Base-by-base conservation (phyloP, 2,329 filamentous ascomycete species). In the Phaeosphaeria sp. region DNA sequence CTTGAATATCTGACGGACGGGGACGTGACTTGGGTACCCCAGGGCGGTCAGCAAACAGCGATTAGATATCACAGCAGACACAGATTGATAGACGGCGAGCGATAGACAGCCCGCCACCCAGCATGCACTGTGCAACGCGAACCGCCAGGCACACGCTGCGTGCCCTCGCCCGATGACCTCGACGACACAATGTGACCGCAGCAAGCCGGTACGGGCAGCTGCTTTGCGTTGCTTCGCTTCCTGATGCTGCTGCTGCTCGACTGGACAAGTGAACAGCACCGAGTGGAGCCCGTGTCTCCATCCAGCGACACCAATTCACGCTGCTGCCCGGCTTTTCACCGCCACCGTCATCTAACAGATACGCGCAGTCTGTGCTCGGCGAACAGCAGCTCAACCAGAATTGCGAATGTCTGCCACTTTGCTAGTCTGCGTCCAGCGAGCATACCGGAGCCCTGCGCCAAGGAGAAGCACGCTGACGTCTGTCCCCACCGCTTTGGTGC, bases 381-480 rank as follows among this genome's bases (percentile, higher is more conserved):
- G 48, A 55, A 43, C 40, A 43, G 40, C 40, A 43, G 40, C 30
- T 36, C 30, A 36, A 36, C 30, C 30, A 36, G 30, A 36, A 36
- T 13, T 36, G 30, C 11, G 30, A 36, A 36, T 44, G 42, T n/a
- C 42, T 13, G n/a, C n/a, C n/a, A n/a, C n/a, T 22, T 18, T 44
- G 42, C 42, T 44, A 44, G 50, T 45, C 59, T 53, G 46, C 56
- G 59, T 53, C 51, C 55, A 52, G 50, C 50, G 51, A 57, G 56
- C 63, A 66, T 43, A 40, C 43, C 42, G 47, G 52, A 51, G 43
- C 20, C 30, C 43, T 54, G 57, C 43, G 57, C 59, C 52, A 56
- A 65, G 56, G 49, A 13, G 30, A 60, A 54, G 66, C 64, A 60
- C 65, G 65, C 64, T 71, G 68, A 71, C 68, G 68, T 68, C 61